Evolutionary conservation across 208 protist species (phyloP), one percentile per base, ranked within the genome.

Genomic region (Novymonas esmeraldas): DNA sequence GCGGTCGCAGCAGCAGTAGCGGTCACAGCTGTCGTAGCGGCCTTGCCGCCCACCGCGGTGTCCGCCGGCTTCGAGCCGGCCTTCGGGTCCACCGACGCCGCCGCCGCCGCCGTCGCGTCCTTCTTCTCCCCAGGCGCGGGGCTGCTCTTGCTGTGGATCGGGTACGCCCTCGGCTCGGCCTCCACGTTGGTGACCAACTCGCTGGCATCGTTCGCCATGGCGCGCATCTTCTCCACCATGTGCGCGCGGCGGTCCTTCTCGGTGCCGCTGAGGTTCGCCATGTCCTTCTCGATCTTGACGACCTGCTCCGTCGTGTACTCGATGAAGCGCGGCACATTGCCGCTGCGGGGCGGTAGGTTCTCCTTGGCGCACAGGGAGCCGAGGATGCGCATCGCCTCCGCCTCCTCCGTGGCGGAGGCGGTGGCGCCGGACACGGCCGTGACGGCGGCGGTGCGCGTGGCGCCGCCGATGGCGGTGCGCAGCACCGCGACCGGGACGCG

Each of bases 311-410:
- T 33, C 3, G 78, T 82, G 76, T 80, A 87, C 55, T 82, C 74
- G 41, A 91, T 70, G 68, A 91, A 91, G 51, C 85, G 81, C 11
- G 45, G 11, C 48, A 85, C 70, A 52, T 86, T 88, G 36, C 85
- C 85, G 65, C 85, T 91, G 56, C 85, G 81, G 6, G 80, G 76
- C 3, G 76, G 39, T 41, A 59, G 42, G 65, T 83, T 89, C 55
- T 67, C 64, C 51, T 76, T 81, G 22, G 64, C 58, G 50, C 65
- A 58, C 31, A 92, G 44, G 29, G 70, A 58, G 14, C 65, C 67
- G 9, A 56, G 29, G 5, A 76, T 67, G 20, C 66, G 66, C 49
- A 89, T 41, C 20, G 70, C 68, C 4, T 73, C 58, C 10, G 52
- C 48, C 69, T 92, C 82, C 44, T 29, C 68, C 18, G 66, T 69